Base-by-base conservation (phyloP, 1,284 basidiomycete genomes). In the Ustilago shanxiensis region DNA sequence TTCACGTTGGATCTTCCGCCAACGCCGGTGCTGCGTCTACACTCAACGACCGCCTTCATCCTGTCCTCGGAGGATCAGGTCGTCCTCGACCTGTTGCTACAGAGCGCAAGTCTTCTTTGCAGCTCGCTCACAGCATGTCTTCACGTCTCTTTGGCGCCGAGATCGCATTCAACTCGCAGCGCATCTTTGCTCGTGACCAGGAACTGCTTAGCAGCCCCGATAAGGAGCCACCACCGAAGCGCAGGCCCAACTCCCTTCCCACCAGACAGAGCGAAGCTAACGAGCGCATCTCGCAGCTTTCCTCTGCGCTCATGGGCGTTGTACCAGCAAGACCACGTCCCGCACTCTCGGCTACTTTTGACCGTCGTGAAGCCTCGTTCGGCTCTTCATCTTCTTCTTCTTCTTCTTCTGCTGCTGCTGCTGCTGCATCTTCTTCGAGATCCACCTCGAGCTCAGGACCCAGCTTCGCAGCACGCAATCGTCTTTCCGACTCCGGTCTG, bases 61-160 rank as follows among this genome's bases (percentile, higher is more conserved):
- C 70, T 20, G 53, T 67, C 16, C 70, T 72, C 18, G 64, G 64
- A 26, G 70, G 60, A 13, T 67, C 64, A 10, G 62, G 20, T 44
- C 70, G 70, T 53, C 28, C 65, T 6, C 44, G 65, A 10, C 70
- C 60, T 11, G 16, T 52, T n/a, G 64, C 65, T 29, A 45, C 63
- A 2, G 64, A 72, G 44, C 63, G 72, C 47, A 69, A 66, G 29
- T 70, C 64, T 14, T 63, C 64, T 18, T 62, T 66, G 14, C 66
- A 75, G 29, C 57, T 70, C 7, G 64, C 54, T 3, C 58, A 67
- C 35, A 44, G 52, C 54, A 72, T 72, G 67, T 68, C 65, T 29
- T 76, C 66, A 24, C 65, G 81, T 33, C 67, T 82, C 39, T 83
- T 83, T 60, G 81, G 80, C 29, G 81, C 77, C 14, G 79, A 82